phyloP scores from a whole-genome alignment of 148 eudicot genomes.

The Diospyros kaki region DNA sequence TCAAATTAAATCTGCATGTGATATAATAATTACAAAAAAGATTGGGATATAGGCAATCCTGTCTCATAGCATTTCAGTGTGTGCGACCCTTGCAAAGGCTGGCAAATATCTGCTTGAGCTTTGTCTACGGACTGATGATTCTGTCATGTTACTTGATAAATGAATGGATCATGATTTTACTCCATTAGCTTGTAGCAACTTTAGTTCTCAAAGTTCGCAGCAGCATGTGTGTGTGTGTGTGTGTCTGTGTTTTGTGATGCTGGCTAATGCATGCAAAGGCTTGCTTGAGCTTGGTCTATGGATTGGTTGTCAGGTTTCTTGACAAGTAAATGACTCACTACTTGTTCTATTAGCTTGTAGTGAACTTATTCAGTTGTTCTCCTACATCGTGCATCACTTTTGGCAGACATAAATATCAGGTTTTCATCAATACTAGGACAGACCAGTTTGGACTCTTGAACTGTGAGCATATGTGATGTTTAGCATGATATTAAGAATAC shows the following conservation, averaged over 20 bases:
- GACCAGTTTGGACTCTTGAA: not conserved
- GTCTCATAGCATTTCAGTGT: not conserved
- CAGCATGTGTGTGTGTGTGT: too few relatives aligned
- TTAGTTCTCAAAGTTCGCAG: too few relatives aligned
- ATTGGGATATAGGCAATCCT: not conserved
- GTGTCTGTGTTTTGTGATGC: too few relatives aligned
- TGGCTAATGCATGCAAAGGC: too few relatives aligned
- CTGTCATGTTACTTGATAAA: too few relatives aligned
- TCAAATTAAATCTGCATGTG: not conserved
- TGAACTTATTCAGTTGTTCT: too few relatives aligned
- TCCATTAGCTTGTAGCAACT: too few relatives aligned
- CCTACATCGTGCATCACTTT: not conserved
- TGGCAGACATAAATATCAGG: not conserved
- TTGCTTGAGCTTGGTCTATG: too few relatives aligned
- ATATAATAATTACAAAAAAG: not conserved
- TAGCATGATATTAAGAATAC: not conserved
- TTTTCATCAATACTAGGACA: not conserved
- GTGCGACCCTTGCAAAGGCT: not conserved
- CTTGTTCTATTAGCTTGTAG: not conserved
- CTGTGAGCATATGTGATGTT: not conserved
- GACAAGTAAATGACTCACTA: not conserved
- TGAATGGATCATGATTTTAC: too few relatives aligned
- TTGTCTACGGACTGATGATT: not conserved
- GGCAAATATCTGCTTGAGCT: not conserved
- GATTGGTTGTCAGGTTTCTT: not conserved